Conservation (phyloP, 306 rosid species). For the Trifolium subterraneum region DNA sequence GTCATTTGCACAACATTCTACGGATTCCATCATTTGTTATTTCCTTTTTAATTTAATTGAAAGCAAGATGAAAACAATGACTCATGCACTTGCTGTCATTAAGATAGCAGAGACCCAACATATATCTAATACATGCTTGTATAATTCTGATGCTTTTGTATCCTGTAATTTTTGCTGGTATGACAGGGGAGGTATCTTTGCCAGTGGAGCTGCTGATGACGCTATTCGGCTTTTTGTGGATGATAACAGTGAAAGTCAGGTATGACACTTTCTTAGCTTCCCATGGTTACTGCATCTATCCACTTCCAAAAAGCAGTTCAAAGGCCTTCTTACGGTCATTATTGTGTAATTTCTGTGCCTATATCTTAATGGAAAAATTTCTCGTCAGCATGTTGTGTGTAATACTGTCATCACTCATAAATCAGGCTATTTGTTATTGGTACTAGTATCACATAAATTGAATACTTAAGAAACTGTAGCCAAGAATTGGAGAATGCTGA, state of each 20-base stretch:
- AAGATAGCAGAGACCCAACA: conserved; percentile 17
- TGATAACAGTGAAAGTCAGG: conserved; percentile 66
- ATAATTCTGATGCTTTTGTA: conserved; percentile 33
- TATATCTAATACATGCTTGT: background rate
- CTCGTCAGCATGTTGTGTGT: background rate
- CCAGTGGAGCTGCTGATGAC: conserved; percentile 98
- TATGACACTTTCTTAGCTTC: conserved; percentile 38
- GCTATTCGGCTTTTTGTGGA: conserved; percentile 78
- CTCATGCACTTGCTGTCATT: conserved; percentile 17
- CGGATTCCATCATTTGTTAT: conserved; percentile 5
- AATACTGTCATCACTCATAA: conserved; percentile 5
- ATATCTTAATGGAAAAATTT: too few species aligned
- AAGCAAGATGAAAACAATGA: conserved; percentile 30
- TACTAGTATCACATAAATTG: conserved; percentile 1
- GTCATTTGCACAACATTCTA: conserved; percentile 17
- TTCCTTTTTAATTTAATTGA: conserved; percentile 7
- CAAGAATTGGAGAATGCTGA: conserved; percentile 1
- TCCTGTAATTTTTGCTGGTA: conserved; percentile 42
- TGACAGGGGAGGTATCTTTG: conserved; percentile 84
- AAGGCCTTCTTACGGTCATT: too few species aligned
- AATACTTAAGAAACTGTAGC: conserved; percentile 29
- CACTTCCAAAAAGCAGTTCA: too few species aligned
- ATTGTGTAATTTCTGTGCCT: too few species aligned
- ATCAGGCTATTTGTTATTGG: conserved; percentile 18
- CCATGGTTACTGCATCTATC: too few species aligned